Base-by-base conservation (phyloP, 108 stramenopile species). In the Cylindrotheca closterium region DNA sequence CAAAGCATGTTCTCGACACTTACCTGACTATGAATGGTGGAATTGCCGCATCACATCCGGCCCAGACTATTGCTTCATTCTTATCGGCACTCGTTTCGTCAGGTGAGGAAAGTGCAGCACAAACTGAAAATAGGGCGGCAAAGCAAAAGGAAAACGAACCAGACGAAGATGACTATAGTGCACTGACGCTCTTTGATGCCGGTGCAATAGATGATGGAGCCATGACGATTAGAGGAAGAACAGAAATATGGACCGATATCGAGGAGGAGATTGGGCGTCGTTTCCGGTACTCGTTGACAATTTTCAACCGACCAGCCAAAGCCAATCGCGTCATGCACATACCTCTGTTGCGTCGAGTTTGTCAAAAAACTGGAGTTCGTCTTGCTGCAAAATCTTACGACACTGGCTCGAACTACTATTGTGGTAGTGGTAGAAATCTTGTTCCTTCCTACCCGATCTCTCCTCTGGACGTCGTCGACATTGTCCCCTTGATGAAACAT, bases 401-500 rank as follows among this genome's bases (percentile, higher is more conserved):
- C 22, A 21, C 95, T 18, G 84, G 81, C 22, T 66, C 58, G 47
- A 88, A 86, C 30, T 90, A 88, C 61, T 56, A 87, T 17, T 87
- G 89, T 73, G 67, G 50, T 47, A 55, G 56, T 23, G 67, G 56
- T 37, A 78, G 88, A 18, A 67, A 73, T 5, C 55, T 83, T 30
- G 55, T 71, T 1, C 26, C 61, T 31, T 73, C 89, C 0, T 92
- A 90, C 67, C 93, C 95, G 24, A 83, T 97, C 56, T 78, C 86
- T 12, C 70, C 88, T 19, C 63, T 80, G 4, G 96, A 98, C 63
- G 73, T 99, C 29, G 63, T 89, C 24, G 93, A 92, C 25, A 67
- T 97, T 51, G 74, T 94, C 26, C 98, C 98, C 8, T 61, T 96
- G 58, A 88, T 96, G 48, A 99, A 98, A 77, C 87, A 91, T 54